Conservation (phyloP, 2,329 filamentous ascomycete species). For the Davidsoniella neocaledoniae region DNA sequence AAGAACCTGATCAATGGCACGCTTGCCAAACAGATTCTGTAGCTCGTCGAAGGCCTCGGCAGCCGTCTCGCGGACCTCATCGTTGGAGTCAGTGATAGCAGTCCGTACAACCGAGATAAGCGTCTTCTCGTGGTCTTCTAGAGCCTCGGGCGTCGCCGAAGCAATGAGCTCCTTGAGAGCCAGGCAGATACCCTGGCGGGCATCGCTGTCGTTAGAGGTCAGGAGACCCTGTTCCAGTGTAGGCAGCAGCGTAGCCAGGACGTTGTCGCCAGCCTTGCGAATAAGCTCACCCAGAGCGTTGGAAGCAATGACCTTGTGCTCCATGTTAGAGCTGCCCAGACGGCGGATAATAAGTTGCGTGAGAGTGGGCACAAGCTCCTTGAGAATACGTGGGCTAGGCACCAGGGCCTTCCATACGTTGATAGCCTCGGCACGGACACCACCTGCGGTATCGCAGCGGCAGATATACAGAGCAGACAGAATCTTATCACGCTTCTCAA, state of each 20-base stretch:
- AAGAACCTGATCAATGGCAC: constrained; percentile 84
- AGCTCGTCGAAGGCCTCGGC: constrained; percentile 94
- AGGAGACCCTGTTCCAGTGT: constrained; percentile 85
- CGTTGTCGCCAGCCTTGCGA: constrained; percentile 86
- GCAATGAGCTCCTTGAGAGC: constrained; percentile 85
- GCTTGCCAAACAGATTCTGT: constrained; percentile 86
- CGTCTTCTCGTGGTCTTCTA: constrained; percentile 89
- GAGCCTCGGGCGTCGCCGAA: constrained; percentile 70
- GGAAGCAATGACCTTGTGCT: constrained; percentile 96
- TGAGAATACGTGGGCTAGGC: constrained; percentile 76
- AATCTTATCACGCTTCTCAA: constrained; percentile 93
- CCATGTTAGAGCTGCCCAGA: constrained; percentile 89
- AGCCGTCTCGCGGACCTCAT: constrained; percentile 83
- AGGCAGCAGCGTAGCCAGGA: constrained; percentile 72
- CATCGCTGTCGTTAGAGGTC: constrained; percentile 75
- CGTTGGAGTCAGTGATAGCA: constrained; percentile 76
- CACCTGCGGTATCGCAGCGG: constrained; percentile 84
- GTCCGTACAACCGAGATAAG: constrained; percentile 88
- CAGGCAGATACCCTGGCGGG: constrained; percentile 94
- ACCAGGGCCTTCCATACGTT: constrained; percentile 95
- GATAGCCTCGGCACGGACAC: constrained; percentile 79
- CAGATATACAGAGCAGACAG: constrained; percentile 96
- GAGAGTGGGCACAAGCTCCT: constrained; percentile 86
- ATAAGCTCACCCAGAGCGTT: constrained; percentile 95
- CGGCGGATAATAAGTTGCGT: constrained; percentile 89